Percentiles rank a stretch among this genome's conserved stretches.
Evolutionary conservation across 805 yeast genomes (phyloP).

Genomic region (Ogataea siamensis): DNA sequence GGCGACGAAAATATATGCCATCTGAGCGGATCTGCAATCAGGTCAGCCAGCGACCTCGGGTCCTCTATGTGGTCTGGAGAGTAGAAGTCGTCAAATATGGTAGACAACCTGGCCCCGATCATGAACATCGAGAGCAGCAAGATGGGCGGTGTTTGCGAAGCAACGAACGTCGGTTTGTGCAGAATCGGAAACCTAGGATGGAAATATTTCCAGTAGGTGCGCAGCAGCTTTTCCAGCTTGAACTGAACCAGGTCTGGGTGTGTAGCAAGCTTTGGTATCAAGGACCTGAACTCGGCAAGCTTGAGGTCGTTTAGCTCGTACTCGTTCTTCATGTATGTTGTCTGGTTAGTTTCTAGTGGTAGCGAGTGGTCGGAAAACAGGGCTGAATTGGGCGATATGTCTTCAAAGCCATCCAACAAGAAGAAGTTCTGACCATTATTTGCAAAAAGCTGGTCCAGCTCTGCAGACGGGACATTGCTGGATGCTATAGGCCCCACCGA

Average conservation of each 20-base stretch:
- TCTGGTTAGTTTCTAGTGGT: background rate
- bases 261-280: constrained; percentile 28
- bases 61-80: constrained; percentile 23
- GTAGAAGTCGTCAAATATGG: constrained; percentile 29
- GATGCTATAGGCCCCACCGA: background rate
- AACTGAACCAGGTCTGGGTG: constrained; percentile 31
- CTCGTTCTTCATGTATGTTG: constrained; percentile 8
- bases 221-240: constrained; percentile 31
- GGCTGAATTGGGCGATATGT: constrained; percentile 25
- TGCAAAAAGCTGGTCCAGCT: constrained; percentile 26
- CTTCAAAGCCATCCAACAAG: constrained; percentile 31
- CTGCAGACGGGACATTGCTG: constrained; percentile 17
- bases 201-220: constrained; percentile 54
- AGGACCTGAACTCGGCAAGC: constrained; percentile 23
- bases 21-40: constrained; percentile 58
- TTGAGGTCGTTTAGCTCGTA: constrained; percentile 20
- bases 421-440: constrained; percentile 31
- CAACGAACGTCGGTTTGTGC: constrained; percentile 57
- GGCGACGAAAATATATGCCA: constrained; percentile 68
- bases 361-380: background rate
- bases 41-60: constrained; percentile 41
- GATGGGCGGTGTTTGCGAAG: constrained; percentile 46
- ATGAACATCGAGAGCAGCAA: constrained; percentile 54
- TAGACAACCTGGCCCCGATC: constrained; percentile 46
- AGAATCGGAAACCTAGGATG: constrained; percentile 59